Evolutionary conservation across 306 rosid species (phyloP).

Genomic region (Medicago lupulina): DNA sequence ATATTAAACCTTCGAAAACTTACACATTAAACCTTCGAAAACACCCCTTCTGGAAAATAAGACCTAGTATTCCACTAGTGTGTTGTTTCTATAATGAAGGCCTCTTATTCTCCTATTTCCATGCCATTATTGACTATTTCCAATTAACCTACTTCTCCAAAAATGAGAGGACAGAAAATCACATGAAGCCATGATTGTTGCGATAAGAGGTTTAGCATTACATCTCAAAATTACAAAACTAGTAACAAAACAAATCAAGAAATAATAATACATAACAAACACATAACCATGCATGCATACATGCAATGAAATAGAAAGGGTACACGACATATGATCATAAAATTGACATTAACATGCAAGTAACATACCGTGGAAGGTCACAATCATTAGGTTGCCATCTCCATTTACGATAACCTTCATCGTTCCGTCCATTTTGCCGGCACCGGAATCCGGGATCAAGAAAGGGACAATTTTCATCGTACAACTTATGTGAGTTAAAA

Average conservation of each 20-base stretch:
- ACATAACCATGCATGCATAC: conserved; percentile 37
- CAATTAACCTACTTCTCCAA: neutral
- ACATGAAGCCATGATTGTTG: neutral
- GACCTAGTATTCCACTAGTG: neutral
- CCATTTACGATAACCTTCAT: conserved; percentile 66
- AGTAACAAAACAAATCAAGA: neutral
- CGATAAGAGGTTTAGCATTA: neutral
- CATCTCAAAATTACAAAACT: neutral
- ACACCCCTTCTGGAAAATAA: too few relatives aligned
- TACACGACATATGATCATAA: neutral
- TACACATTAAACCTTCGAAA: too few relatives aligned
- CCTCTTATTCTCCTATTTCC: neutral
- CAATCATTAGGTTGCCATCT: conserved; percentile 80
- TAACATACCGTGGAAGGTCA: conserved; percentile 71
- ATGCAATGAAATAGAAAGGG: conserved; percentile 9
- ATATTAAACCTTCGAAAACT: too few relatives aligned
- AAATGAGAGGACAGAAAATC: neutral
- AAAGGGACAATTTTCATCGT: conserved; percentile 74
- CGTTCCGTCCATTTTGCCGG: conserved; percentile 61
- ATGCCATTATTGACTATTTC: conserved; percentile 11
- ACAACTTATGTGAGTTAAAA: conserved; percentile 35
- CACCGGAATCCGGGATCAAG: conserved; percentile 95
- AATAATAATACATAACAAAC: neutral
- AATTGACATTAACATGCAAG: neutral
- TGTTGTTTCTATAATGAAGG: neutral